Evolutionary conservation across 441 rosid species (phyloP).

Genomic region (Manihot esculenta): DNA sequence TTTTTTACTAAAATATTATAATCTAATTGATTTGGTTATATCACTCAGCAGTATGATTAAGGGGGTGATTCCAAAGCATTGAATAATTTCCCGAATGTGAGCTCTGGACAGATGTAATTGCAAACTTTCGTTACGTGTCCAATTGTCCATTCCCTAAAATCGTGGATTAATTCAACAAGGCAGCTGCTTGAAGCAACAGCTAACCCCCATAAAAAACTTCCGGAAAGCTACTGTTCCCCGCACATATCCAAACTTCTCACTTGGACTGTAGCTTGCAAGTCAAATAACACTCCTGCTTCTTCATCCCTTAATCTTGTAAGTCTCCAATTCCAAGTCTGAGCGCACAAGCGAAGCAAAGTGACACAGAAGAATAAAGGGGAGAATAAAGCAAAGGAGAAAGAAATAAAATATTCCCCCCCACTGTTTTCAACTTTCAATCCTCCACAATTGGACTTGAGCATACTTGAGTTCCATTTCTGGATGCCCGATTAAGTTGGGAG

Average conservation of each 20-base stretch:
- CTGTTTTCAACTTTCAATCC: neutral
- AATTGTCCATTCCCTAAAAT: no score
- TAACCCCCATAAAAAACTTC: neutral
- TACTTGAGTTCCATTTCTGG: neutral
- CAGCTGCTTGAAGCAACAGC: neutral
- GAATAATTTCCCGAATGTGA: no score
- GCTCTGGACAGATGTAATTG: no score
- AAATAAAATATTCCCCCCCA: no score
- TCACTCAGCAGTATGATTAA: no score
- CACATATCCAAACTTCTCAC: neutral
- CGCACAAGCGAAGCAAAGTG: constrained; percentile 25
- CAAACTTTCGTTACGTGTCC: neutral
- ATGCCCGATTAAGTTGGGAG: constrained; percentile 21
- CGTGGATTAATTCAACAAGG: neutral
- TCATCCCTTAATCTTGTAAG: neutral
- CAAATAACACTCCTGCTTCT: neutral
- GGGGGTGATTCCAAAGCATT: no score
- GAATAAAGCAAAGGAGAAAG: neutral
- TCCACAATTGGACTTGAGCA: neutral
- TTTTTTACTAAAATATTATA: no score
- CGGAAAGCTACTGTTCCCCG: neutral
- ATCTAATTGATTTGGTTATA: no score
- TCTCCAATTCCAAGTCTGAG: neutral
- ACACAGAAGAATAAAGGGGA: constrained; percentile 9
- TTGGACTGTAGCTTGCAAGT: no score